Evolutionary conservation across 164 flowering plant genomes (phyloP).

Genomic region (Malania oleifera): DNA sequence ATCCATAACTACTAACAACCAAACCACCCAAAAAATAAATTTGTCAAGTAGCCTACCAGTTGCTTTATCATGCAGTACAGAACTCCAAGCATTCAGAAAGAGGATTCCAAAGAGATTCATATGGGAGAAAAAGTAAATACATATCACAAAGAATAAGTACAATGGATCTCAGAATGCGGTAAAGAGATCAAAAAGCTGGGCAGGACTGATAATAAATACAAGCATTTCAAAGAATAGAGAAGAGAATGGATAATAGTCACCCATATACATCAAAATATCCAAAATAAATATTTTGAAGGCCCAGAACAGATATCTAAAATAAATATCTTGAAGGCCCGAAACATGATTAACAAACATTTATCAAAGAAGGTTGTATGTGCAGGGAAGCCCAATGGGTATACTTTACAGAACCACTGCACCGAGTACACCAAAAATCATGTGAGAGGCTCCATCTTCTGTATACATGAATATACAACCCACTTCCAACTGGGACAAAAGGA

Average conservation of each 20-base stretch:
- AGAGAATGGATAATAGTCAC: not conserved
- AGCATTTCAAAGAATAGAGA: not conserved
- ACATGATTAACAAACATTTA: constrained; percentile 28
- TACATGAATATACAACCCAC: constrained; percentile 61
- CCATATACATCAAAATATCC: constrained; percentile 10
- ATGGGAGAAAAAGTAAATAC: not conserved
- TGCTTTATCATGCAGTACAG: not conserved
- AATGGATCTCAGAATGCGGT: not conserved
- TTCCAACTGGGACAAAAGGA: constrained; percentile 27
- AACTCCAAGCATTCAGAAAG: not conserved
- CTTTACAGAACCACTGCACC: constrained; percentile 35
- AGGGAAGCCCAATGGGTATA: constrained; percentile 35
- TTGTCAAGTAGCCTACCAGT: no score
- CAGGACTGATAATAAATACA: not conserved
- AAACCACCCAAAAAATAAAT: not conserved
- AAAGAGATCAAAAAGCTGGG: not conserved
- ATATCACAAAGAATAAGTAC: not conserved
- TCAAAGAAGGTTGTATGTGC: constrained; percentile 33
- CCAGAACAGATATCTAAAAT: not conserved
- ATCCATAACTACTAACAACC: not conserved
- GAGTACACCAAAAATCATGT: constrained; percentile 31
- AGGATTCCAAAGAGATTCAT: not conserved
- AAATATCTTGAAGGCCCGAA: constrained; percentile 4
- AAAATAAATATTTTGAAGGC: no score
- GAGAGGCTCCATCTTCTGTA: constrained; percentile 36